Conservation (phyloP, 768 basidiomycete species). For the Pleurotus pulmonarius region DNA sequence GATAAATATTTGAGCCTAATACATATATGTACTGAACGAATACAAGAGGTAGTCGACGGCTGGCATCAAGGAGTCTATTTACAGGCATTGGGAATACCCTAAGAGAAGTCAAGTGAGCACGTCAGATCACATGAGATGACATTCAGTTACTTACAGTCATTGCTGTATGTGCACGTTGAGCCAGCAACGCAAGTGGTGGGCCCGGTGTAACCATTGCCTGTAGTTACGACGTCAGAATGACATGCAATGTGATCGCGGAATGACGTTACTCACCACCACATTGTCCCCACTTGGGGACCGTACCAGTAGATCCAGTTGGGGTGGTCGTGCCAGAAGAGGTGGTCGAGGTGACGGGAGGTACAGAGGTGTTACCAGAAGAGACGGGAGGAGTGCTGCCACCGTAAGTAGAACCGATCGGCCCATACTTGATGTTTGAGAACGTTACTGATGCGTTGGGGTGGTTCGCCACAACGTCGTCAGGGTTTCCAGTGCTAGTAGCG, state of each 20-base stretch:
- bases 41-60: too few relatives aligned
- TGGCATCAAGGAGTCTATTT: background rate
- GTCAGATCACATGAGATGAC: background rate
- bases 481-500: conserved; percentile 30
- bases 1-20: too few relatives aligned
- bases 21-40: too few relatives aligned
- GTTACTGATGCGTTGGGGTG: conserved; percentile 26
- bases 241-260: background rate
- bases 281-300: background rate
- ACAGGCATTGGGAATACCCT: background rate
- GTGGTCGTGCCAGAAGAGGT: conserved; percentile 2
- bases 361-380: background rate
- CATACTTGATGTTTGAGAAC: conserved; percentile 39
- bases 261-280: background rate
- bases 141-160: background rate
- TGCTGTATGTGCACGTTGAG: background rate
- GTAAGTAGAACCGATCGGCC: conserved; percentile 24
- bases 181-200: background rate
- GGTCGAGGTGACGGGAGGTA: background rate
- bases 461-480: conserved; percentile 29
- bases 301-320: conserved; percentile 6
- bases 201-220: background rate
- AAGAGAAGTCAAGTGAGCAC: background rate
- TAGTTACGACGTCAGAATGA: background rate
- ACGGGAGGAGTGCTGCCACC: conserved; percentile 13